Evolutionary conservation across 1,284 basidiomycete genomes (phyloP).

Genomic region (Puccinia coronata): DNA sequence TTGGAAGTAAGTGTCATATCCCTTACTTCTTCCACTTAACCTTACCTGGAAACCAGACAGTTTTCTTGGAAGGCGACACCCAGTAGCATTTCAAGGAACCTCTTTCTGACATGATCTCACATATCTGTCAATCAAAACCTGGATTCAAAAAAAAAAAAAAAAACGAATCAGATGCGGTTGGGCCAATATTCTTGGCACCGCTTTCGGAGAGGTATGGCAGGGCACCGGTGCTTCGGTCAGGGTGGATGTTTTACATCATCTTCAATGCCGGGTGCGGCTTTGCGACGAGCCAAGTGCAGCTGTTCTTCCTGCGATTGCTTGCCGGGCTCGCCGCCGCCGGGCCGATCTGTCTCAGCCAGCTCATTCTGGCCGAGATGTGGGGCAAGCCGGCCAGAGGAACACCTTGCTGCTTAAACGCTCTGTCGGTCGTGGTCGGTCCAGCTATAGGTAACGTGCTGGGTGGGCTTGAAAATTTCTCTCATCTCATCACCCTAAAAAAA

Average conservation of each 20-base stretch:
- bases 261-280: constrained; percentile 24
- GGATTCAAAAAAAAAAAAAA: too few relatives aligned
- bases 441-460: constrained; percentile 27
- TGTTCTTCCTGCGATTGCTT: constrained; percentile 10
- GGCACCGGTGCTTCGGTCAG: constrained; percentile 18
- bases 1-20: background rate
- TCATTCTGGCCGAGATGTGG: constrained; percentile 38
- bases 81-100: background rate
- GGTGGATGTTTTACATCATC: constrained; percentile 18
- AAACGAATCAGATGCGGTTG: constrained; percentile 12
- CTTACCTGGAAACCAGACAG: background rate
- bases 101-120: background rate
- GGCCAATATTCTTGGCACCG: constrained; percentile 27
- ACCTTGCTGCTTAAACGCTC: constrained; percentile 6
- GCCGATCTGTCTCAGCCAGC: constrained; percentile 16
- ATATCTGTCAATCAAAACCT: background rate
- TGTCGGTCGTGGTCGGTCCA: constrained; percentile 15
- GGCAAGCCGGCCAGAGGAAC: constrained; percentile 11
- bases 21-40: background rate
- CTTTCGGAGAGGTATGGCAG: constrained; percentile 36
- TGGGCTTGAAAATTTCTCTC: background rate
- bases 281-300: constrained; percentile 18
- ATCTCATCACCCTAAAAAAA: background rate
- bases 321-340: constrained; percentile 17
- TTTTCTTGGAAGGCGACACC: background rate